phyloP scores from a whole-genome alignment of 2,329 filamentous ascomycete genomes.

The Ophiostoma sp. region DNA sequence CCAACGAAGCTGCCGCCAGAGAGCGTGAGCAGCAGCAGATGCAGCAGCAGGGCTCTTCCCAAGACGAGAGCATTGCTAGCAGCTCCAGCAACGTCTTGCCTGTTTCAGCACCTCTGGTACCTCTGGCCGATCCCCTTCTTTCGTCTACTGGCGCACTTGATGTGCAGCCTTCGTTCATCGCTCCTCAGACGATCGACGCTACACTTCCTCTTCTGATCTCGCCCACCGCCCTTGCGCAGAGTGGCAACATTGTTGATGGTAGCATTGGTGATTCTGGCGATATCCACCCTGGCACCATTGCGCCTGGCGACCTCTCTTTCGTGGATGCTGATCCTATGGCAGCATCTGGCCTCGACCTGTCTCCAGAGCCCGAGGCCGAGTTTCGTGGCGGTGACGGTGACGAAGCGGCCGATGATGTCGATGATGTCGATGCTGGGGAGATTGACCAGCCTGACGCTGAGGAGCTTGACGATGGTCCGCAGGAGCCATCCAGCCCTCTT shows the following conservation, averaged over 20 bases:
- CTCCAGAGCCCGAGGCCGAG: slow-evolving; percentile 14
- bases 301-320: neutral
- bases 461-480: neutral
- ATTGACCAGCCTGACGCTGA: neutral
- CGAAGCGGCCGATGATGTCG: neutral
- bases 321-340: neutral
- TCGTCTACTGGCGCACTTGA: neutral
- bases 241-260: neutral
- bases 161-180: neutral
- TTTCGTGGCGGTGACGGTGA: neutral
- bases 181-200: neutral
- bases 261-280: neutral
- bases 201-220: slow-evolving; percentile 13
- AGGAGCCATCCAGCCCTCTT: neutral
- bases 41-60: neutral
- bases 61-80: neutral
- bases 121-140: neutral
- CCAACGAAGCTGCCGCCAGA: neutral
- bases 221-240: neutral
- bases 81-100: neutral
- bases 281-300: slow-evolving; percentile 1
- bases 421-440: neutral
- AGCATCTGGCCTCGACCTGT: slow-evolving; percentile 1
- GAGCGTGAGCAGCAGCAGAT: neutral
- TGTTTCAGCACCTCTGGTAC: neutral